Evolutionary conservation across 306 rosid species (phyloP).

Genomic region (Nissolia schottii): DNA sequence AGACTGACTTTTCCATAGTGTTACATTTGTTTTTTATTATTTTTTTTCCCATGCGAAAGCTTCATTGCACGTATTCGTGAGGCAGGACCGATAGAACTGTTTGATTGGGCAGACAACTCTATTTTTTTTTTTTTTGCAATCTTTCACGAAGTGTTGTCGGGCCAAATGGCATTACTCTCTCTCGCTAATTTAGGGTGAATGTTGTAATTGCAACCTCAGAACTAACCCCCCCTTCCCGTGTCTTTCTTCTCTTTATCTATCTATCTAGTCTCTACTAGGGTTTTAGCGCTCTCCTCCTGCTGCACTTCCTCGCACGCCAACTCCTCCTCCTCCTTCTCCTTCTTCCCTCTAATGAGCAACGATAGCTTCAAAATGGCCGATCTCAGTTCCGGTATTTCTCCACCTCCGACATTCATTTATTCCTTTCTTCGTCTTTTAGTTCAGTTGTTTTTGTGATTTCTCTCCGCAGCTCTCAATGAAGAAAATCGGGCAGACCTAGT

Average conservation of each 20-base stretch:
- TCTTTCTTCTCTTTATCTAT: not conserved
- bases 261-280: not conserved
- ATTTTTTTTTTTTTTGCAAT: too few species aligned
- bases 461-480: constrained; percentile 48
- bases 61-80: too few species aligned
- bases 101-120: too few species aligned
- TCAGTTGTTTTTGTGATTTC: not conserved
- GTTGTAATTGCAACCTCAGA: too few species aligned
- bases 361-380: not conserved
- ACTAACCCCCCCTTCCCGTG: too few species aligned
- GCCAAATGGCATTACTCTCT: too few species aligned
- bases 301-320: not conserved
- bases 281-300: not conserved
- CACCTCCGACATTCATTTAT: not conserved
- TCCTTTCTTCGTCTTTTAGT: not conserved
- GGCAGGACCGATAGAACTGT: too few species aligned
- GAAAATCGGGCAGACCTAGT: constrained; percentile 48
- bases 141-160: too few species aligned
- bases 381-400: not conserved
- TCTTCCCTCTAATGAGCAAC: not conserved
- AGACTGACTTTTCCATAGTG: too few species aligned
- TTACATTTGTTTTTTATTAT: too few species aligned
- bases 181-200: too few species aligned
- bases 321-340: not conserved
- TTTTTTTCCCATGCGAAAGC: too few species aligned